A percentile compares a stretch with the other conserved stretches of the same genome.
These are phyloP conservation scores for Plasmodium gonderi DNA, from an alignment of 169 alveolate species.

Conservation along the genomic window DNA sequence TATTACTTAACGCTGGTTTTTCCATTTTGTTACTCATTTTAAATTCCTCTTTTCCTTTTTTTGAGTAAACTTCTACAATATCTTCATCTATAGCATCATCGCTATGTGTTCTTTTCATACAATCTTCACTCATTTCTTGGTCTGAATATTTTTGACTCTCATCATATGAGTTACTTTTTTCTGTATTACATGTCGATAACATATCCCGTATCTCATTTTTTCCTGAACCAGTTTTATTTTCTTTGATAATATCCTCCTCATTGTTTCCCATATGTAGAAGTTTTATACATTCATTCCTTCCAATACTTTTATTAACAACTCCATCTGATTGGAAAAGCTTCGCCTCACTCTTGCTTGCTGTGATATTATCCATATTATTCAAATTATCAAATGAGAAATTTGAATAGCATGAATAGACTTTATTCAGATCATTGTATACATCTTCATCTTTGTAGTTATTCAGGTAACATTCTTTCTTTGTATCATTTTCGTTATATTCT, in stretches of 20 bases:
- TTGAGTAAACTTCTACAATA: neutral
- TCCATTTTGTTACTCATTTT: neutral
- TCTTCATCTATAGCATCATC: neutral
- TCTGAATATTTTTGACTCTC: neutral
- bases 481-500: neutral
- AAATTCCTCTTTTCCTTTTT: neutral
- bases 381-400: neutral
- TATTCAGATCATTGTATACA: neutral
- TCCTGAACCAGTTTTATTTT: neutral
- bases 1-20: conserved; percentile 30
- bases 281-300: neutral
- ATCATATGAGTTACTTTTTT: neutral
- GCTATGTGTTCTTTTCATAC: neutral
- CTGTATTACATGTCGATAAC: neutral
- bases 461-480: neutral
- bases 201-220: neutral
- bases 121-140: neutral
- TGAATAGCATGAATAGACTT: neutral
- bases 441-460: conserved; percentile 11
- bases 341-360: neutral
- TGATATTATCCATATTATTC: neutral
- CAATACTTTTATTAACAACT: neutral
- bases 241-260: neutral
- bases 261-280: neutral
- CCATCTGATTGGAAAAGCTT: neutral